A percentile compares a stretch with the other conserved stretches of the same genome.
Evolutionary conservation across 495 filamentous ascomycete genomes (phyloP).

Genomic region (Platismatia glauca): DNA sequence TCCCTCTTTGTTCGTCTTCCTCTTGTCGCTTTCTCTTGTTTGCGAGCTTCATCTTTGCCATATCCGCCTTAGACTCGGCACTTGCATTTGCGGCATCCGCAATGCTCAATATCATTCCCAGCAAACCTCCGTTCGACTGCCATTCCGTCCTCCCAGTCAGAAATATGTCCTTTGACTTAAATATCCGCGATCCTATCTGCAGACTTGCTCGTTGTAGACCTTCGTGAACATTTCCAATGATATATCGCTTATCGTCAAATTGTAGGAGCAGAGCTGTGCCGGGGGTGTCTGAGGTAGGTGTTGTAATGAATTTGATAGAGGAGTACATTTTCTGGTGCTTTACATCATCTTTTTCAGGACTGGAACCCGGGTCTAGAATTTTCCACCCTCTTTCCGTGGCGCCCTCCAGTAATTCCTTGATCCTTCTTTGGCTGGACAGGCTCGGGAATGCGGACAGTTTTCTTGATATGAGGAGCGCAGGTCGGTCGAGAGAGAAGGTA

Average conservation of each 20-base stretch:
- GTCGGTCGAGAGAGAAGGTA: neutral
- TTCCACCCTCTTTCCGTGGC: neutral
- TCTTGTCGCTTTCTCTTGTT: slow-evolving; percentile 18
- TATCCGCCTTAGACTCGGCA: slow-evolving; percentile 28
- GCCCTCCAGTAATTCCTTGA: neutral
- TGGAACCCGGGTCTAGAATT: neutral
- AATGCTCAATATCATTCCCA: slow-evolving; percentile 74
- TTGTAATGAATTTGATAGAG: slow-evolving; percentile 61
- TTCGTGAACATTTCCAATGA: slow-evolving; percentile 80
- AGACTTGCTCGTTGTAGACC: slow-evolving; percentile 70
- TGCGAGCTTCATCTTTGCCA: neutral
- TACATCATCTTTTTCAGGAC: neutral
- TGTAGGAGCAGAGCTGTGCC: slow-evolving; percentile 68
- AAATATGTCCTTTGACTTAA: slow-evolving; percentile 64
- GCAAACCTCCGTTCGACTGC: slow-evolving; percentile 65
- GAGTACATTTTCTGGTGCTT: slow-evolving; percentile 23
- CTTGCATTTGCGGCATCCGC: slow-evolving; percentile 50
- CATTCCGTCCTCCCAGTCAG: slow-evolving; percentile 69
- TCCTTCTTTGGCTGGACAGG: neutral
- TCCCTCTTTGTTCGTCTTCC: slow-evolving; percentile 29
- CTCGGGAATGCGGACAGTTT: neutral
- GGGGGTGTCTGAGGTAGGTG: slow-evolving; percentile 84
- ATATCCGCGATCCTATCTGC: slow-evolving; percentile 52
- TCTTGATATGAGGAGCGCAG: neutral
- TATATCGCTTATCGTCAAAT: slow-evolving; percentile 70